These are phyloP conservation scores for Alnus glutinosa DNA, from an alignment of 306 rosid genomes.

Conservation along the genomic window DNA sequence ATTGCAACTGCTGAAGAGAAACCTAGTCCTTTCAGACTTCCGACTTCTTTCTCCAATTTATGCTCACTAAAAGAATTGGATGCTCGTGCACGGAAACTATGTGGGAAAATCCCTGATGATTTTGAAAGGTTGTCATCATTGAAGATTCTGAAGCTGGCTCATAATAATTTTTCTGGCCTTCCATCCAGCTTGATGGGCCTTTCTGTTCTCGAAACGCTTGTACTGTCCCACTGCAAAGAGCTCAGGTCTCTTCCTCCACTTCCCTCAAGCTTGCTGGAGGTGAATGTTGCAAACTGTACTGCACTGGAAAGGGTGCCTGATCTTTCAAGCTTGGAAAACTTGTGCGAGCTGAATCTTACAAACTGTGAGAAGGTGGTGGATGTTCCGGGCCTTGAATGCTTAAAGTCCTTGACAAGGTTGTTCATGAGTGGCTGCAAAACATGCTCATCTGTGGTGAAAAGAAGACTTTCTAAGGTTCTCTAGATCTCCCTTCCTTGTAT, in stretches of 20 bases:
- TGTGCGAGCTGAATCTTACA: conserved; percentile 52
- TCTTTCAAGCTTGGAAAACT: conserved; percentile 47
- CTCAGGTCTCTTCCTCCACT: conserved; percentile 59
- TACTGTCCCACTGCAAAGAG: conserved; percentile 36
- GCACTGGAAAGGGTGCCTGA: conserved; percentile 47
- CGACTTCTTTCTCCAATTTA: conserved; percentile 56
- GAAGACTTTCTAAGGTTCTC: conserved; percentile 59
- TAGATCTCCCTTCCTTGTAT: conserved; percentile 4
- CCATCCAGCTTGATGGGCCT: conserved; percentile 62
- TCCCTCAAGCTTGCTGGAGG: conserved; percentile 57
- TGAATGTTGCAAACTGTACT: conserved; percentile 48
- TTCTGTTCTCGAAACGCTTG: conserved; percentile 38
- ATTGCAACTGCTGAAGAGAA: conserved; percentile 4
- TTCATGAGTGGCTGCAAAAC: conserved; percentile 51
- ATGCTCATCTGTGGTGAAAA: conserved; percentile 42
- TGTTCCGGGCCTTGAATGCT: conserved; percentile 63
- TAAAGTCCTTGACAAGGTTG: conserved; percentile 59
- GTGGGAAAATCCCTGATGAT: conserved; percentile 56
- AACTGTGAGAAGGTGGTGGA: conserved; percentile 49
- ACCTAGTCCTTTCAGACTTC: conserved; percentile 24
- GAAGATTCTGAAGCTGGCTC: conserved; percentile 45
- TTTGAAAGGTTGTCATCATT: conserved; percentile 51
- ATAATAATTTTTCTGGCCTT: conserved; percentile 48
- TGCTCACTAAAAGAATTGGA: conserved; percentile 42
- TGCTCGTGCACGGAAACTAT: conserved; percentile 49